phyloP scores from a whole-genome alignment of 2,329 filamentous ascomycete species.

The Alternaria viburni region DNA sequence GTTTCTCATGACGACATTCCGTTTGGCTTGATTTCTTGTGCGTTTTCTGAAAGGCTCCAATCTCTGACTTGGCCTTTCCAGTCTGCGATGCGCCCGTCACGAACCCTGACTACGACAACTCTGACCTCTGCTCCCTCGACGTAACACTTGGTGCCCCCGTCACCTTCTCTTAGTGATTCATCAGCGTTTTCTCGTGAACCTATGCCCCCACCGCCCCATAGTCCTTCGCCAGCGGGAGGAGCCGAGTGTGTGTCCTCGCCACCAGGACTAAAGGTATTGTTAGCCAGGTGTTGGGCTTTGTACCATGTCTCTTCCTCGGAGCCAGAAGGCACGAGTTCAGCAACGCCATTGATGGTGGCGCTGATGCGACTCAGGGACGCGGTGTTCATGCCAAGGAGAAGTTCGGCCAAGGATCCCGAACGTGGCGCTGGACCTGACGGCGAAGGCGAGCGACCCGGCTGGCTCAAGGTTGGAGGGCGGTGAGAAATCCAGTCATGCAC shows the following conservation, averaged over 20 bases:
- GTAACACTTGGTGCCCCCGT: slow-evolving; percentile 67
- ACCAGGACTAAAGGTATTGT: slow-evolving; percentile 78
- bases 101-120: slow-evolving; percentile 85
- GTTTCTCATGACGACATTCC: not conserved
- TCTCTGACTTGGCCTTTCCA: slow-evolving; percentile 95
- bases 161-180: slow-evolving; percentile 42
- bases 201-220: slow-evolving; percentile 57
- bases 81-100: slow-evolving; percentile 86
- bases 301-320: slow-evolving; percentile 87
- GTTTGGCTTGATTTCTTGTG: not conserved
- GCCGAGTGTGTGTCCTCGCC: slow-evolving; percentile 37
- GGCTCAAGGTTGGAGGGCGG: slow-evolving; percentile 75
- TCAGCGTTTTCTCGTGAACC: slow-evolving; percentile 50
- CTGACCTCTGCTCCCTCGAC: slow-evolving; percentile 82
- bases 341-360: slow-evolving; percentile 91
- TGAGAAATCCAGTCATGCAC: slow-evolving; percentile 98
- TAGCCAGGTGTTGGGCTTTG: slow-evolving; percentile 81
- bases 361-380: slow-evolving; percentile 86
- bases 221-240: slow-evolving; percentile 45
- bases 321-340: slow-evolving; percentile 72
- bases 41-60: slow-evolving; percentile 55
- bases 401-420: slow-evolving; percentile 76
- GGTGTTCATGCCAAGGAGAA: slow-evolving; percentile 90
- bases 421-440: slow-evolving; percentile 59
- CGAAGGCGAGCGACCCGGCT: slow-evolving; percentile 62